Base-by-base conservation (phyloP, 352 stramenopile genomes). In the Phytophthora litchii region DNA sequence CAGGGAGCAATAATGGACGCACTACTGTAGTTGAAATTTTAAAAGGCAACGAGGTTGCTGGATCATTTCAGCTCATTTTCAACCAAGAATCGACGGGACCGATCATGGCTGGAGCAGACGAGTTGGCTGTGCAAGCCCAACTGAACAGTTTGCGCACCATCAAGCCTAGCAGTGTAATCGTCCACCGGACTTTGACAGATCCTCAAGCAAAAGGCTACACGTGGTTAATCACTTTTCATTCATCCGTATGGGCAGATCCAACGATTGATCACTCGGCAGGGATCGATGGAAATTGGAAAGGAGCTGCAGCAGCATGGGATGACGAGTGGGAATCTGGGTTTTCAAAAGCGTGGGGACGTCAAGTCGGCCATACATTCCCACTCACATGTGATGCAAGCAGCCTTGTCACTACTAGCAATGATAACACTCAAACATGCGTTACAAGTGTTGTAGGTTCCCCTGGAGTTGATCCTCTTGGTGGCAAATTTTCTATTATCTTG, bases 271-370 rank as follows among this genome's bases (percentile, higher is more conserved):
- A 98, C 55, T 81, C 89, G 37, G 76, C 42, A 37, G 80, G 71
- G 0, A 91, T 94, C 49, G 65, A 90, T 21, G 94, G 94, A 8
- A 99, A 98, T 61, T 98, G 96, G 94, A 83, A 94, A 52, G 95
- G 95, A 27, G 43, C 77, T 7, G 61, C 80, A 11, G 83, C 84
- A 0, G 75, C 65, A 11, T 97, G 83, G 77, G 82, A 83, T 29
- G 94, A 98, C 54, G 90, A 89, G 21, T 99, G 96, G 96, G 83
- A 86, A 34, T 92, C 89, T 0, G 85, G 88, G 1, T 98, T 98
- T 64, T 98, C 93, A 1, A 98, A 97, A 70, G 92, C 91, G 8
- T 99, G 96, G 96, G 96, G 96, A 1, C 96, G 95, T 17, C 97
- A 99, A 62, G 94, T 98, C 1, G 96, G 96, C 0, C 86, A 96